A percentile compares a stretch with the other conserved stretches of the same genome.
Evolutionary conservation across 1,284 basidiomycete species (phyloP).

Genomic region (Apiotrichum brassicae): DNA sequence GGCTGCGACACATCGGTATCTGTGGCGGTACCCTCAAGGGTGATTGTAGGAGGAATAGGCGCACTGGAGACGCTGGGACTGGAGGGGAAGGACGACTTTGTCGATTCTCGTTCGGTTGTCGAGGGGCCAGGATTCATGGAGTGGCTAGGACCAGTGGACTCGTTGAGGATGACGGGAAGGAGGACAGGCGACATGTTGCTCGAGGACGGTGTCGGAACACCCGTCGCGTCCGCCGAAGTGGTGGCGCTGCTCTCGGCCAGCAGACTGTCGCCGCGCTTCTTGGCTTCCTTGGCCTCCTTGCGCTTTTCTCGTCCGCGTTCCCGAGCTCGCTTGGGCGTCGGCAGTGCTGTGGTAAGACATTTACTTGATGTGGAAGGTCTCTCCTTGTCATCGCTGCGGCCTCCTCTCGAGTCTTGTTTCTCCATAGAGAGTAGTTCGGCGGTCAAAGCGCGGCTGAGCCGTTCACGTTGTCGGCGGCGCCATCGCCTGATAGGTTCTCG

Average conservation of each 20-base stretch:
- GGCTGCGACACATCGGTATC: no score
- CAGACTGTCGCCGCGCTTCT: conserved; percentile 8
- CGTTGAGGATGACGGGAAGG: background rate
- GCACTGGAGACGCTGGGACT: no score
- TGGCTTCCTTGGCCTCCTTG: conserved; percentile 26
- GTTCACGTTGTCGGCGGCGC: conserved; percentile 24
- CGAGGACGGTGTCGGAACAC: background rate
- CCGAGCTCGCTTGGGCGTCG: conserved; percentile 13
- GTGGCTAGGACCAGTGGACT: no score
- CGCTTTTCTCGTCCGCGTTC: conserved; percentile 32
- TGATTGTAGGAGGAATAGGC: background rate
- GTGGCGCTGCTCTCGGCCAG: background rate
- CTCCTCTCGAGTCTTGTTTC: background rate
- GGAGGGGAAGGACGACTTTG: no score
- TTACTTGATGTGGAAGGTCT: conserved; percentile 5
- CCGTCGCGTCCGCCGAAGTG: background rate
- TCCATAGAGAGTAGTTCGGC: conserved; percentile 28
- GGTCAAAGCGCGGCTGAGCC: conserved; percentile 21
- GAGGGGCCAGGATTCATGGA: no score
- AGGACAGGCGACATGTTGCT: no score
- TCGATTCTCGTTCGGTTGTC: no score
- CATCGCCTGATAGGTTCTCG: conserved; percentile 28
- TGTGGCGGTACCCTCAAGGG: conserved; percentile 2
- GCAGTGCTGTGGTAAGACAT: conserved; percentile 3
- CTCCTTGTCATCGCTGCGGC: conserved; percentile 4